Evolutionary conservation across 768 basidiomycete genomes (phyloP), one percentile per base, ranked within the genome.

Genomic region (Rossbeevera mucosa): DNA sequence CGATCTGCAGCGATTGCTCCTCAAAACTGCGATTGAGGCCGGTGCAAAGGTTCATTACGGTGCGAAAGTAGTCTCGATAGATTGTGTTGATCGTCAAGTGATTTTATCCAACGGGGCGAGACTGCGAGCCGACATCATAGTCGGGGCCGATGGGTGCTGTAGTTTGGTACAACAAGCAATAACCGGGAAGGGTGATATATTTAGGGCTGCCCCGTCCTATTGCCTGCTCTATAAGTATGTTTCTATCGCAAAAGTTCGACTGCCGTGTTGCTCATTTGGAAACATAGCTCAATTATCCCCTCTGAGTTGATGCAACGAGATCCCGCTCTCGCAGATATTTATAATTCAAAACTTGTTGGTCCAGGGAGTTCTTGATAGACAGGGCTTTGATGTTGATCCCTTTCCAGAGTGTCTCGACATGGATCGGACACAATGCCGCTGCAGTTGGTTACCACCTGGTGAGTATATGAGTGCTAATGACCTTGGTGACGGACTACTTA

Each of bases 101-200:
- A 69, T 63, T 1, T 50, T 76, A 22, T 72, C 73, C 21, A 70
- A 63, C 30, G 81, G 80, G 16, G 70, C 75, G 47, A 68, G 59
- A 12, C 50, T 82, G 8, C 59, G 57, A 14, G 78, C 76, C 14
- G 81, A 86, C 61, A 65, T 83, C 25, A 67, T 85, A 48, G 72
- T 85, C 18, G 83, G 79, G 28, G 83, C 84, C 4, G 84, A 85
- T 62, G 84, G 85, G 6, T 70, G 69, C 40, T 62, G 68, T 14
- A 81, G 81, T 20, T 21, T 76, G 26, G 65, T 74, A n/a, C 62
- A 72, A 31, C 63, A 61, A 21, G 59, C 68, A 3, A 63, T 79
- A 2, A 50, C 70, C 12, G 68, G 63, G 1, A 59, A 65, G 1
- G 59, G 64, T 12, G 63, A 70, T 31, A 70, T 70, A 20, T 62